Evolutionary conservation across 495 filamentous ascomycete species (phyloP), one percentile per base, ranked within the genome.

Genomic region (Hypoxylon rickii): DNA sequence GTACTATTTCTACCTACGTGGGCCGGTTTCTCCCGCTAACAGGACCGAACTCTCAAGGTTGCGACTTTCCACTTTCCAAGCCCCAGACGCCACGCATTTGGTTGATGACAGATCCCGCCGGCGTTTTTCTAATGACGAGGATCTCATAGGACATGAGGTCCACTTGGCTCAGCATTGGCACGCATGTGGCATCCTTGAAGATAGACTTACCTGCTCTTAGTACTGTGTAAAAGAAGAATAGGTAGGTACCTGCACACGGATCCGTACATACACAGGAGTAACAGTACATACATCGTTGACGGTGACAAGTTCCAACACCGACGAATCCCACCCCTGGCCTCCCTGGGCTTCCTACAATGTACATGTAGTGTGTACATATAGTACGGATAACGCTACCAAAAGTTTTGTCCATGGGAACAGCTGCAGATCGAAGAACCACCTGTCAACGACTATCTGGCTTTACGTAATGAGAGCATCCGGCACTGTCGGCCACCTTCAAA

Each of bases 11-110:
- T 42, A 46, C n/a, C 12, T 26, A 15, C 34, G 29, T 43, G 17
- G 31, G 57, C 52, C 52, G 52, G 43, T 56, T 62, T 63, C 43
- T 57, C 44, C 59, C 59, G 59, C 53, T 63, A 58, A 17, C 15
- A 18, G 15, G 10, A 15, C 34, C 34, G 24, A 29, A 29, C 24
- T 29, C 10, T 10, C n/a, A n/a, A n/a, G n/a, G 24, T 29, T 29
- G 10, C 24, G 10, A 29, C 10, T 29, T 29, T 4, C 13, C 16
- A 38, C 13, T 38, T 5, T n/a, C 7, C 15, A 17, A 47, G 44
- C 39, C 34, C 33, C 1, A 36, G 12, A 11, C 31, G 37, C 43
- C 11, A 34, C 12, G 32, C 12, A 12, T 10, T 20, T 31, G 8
- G 50, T 37, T 19, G 46, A 53, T 53, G 43, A 19, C 26, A 40